These are phyloP conservation scores for Boletus vinaceobasis DNA, from an alignment of 768 basidiomycete species.

Conservation along the genomic window DNA sequence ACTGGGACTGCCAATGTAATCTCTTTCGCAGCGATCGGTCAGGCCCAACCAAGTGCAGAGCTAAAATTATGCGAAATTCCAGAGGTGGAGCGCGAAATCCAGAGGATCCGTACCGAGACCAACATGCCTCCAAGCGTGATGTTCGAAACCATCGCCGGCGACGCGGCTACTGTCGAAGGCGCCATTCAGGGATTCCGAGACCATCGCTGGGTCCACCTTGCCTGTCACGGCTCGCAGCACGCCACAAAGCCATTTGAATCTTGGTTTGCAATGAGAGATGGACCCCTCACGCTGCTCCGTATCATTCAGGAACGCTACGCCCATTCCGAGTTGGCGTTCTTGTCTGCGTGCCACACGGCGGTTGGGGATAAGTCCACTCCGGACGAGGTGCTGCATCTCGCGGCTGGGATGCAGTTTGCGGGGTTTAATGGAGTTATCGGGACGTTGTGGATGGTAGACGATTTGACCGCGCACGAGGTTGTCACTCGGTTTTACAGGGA, in stretches of 20 bases:
- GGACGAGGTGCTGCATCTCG: slow-evolving; percentile 35
- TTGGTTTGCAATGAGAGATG: slow-evolving; percentile 23
- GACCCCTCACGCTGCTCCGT: slow-evolving; percentile 19
- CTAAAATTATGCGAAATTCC: neutral
- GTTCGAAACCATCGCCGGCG: neutral
- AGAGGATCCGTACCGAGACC: neutral
- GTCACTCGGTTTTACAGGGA: slow-evolving; percentile 23
- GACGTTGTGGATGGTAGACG: slow-evolving; percentile 34
- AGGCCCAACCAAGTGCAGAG: slow-evolving; percentile 5
- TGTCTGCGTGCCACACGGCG: slow-evolving; percentile 36
- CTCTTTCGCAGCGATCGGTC: slow-evolving; percentile 19
- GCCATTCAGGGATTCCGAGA: neutral
- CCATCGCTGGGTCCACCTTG: slow-evolving; percentile 28
- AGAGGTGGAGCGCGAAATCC: neutral
- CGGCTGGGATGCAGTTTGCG: slow-evolving; percentile 34
- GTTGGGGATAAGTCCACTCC: slow-evolving; percentile 20
- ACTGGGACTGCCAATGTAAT: neutral
- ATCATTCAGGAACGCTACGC: slow-evolving; percentile 11
- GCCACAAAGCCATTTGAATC: slow-evolving; percentile 25
- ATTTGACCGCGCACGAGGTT: slow-evolving; percentile 17
- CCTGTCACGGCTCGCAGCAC: slow-evolving; percentile 29
- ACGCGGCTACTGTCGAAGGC: neutral
- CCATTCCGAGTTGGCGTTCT: slow-evolving; percentile 27
- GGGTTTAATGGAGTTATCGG: slow-evolving; percentile 36
- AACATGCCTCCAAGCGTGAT: neutral